Conservation (phyloP, 441 rosid genomes). For the Brassica balearica region DNA sequence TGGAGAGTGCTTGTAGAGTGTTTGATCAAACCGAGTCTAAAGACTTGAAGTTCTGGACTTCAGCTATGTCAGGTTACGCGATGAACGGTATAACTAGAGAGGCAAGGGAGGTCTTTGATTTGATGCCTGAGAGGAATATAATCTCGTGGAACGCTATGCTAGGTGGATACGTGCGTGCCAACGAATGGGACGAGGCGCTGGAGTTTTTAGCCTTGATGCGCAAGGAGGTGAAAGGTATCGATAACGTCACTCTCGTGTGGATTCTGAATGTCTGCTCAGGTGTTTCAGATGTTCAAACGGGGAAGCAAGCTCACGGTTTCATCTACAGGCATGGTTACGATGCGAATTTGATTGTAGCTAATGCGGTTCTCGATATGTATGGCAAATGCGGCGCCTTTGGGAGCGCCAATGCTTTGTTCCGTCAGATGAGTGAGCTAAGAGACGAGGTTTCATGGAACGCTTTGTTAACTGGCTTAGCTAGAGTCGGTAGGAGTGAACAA, state of each 20-base stretch:
- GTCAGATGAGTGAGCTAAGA: background rate
- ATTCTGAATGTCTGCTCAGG: slow-evolving; percentile 56
- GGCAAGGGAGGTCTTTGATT: slow-evolving; percentile 73
- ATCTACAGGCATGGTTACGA: slow-evolving; percentile 60
- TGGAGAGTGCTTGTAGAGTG: slow-evolving; percentile 64
- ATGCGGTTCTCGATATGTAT: background rate
- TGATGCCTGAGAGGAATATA: slow-evolving; percentile 78
- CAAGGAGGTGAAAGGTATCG: background rate
- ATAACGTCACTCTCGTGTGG: slow-evolving; percentile 2
- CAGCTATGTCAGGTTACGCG: slow-evolving; percentile 74
- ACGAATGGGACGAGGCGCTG: background rate
- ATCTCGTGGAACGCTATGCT: slow-evolving; percentile 48
- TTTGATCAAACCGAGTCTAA: slow-evolving; percentile 61
- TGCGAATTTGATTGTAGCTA: slow-evolving; percentile 37
- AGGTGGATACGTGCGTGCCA: background rate
- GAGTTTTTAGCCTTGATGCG: background rate
- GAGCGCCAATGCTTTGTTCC: background rate
- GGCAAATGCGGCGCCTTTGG: background rate
- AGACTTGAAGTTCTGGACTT: slow-evolving; percentile 77
- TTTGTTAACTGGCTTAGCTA: slow-evolving; percentile 67
- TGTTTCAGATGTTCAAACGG: slow-evolving; percentile 68
- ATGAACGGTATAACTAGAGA: slow-evolving; percentile 60
- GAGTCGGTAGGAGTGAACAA: slow-evolving; percentile 61
- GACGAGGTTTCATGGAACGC: slow-evolving; percentile 56
- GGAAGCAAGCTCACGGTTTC: slow-evolving; percentile 80